Conservation (phyloP, 257 asterid species). For the Salvia rosmarinus region DNA sequence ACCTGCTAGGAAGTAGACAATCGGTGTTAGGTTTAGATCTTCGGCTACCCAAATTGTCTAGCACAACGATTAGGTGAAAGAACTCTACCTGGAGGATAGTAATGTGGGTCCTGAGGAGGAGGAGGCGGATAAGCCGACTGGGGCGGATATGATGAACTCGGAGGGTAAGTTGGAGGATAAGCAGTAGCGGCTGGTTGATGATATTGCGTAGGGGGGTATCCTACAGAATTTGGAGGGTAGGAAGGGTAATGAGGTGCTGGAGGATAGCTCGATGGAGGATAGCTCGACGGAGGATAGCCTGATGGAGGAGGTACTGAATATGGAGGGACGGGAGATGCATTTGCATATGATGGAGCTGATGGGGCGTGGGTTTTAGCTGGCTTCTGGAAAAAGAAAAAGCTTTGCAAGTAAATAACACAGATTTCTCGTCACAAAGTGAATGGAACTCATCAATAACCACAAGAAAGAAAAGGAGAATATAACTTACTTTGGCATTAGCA, state of each 20-base stretch:
- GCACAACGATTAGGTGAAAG: background rate
- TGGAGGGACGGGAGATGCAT: constrained; percentile 41
- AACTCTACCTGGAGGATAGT: constrained; percentile 50
- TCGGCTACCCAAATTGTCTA: background rate
- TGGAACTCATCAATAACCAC: background rate
- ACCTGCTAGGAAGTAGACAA: constrained; percentile 41
- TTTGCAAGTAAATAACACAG: background rate
- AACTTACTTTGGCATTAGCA: constrained; percentile 67
- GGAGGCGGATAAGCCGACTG: constrained; percentile 50
- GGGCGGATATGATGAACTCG: constrained; percentile 49
- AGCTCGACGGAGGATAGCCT: constrained; percentile 32
- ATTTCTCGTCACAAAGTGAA: background rate
- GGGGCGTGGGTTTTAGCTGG: constrained; percentile 43
- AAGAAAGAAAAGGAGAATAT: constrained; percentile 7
- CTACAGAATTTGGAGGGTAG: constrained; percentile 42
- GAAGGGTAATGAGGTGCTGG: constrained; percentile 44
- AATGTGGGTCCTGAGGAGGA: constrained; percentile 44
- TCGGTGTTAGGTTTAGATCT: background rate
- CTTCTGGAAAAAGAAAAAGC: constrained; percentile 41
- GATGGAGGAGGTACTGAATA: constrained; percentile 47
- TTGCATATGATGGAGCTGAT: constrained; percentile 42
- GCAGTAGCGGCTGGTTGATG: constrained; percentile 44
- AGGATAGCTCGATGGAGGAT: constrained; percentile 37
- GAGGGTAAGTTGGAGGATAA: constrained; percentile 47
- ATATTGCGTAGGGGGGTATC: constrained; percentile 53